These are phyloP conservation scores for Adansonia grandidieri DNA, from an alignment of 441 rosid species.

Conservation along the genomic window DNA sequence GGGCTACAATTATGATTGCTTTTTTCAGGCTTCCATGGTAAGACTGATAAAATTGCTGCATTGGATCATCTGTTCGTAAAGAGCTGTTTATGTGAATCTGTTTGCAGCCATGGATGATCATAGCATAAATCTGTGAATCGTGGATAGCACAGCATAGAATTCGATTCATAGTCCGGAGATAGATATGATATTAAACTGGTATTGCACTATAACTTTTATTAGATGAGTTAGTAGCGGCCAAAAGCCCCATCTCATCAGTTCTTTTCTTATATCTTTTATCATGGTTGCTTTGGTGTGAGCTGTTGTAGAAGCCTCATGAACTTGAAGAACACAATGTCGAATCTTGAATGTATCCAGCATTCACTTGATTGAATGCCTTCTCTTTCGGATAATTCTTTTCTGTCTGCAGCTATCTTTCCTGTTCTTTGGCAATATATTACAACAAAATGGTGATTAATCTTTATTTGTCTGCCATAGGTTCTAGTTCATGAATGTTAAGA, in stretches of 20 bases:
- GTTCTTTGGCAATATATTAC: neutral
- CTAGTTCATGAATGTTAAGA: neutral
- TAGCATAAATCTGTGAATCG: conserved; percentile 47
- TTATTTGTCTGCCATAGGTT: neutral
- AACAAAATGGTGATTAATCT: conserved; percentile 15
- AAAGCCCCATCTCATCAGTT: conserved; percentile 50
- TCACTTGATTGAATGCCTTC: neutral
- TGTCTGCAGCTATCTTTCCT: neutral
- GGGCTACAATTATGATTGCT: conserved; percentile 31
- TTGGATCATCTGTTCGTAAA: conserved; percentile 50
- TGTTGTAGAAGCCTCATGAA: conserved; percentile 29
- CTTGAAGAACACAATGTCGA: conserved; percentile 24
- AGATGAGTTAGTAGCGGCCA: conserved; percentile 55
- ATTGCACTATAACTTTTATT: conserved; percentile 28
- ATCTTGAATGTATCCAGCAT: conserved; percentile 6
- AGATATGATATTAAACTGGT: conserved; percentile 24
- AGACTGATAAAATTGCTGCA: conserved; percentile 41
- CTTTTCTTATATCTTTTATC: neutral
- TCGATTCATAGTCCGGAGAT: conserved; percentile 20
- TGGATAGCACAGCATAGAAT: conserved; percentile 37
- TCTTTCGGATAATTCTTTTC: neutral
- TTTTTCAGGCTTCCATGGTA: conserved; percentile 32
- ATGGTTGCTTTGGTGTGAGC: conserved; percentile 18
- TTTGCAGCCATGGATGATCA: conserved; percentile 81
- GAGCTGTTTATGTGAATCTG: conserved; percentile 71